Conservation (phyloP, 345 rosid species). For the Salix udensis region DNA sequence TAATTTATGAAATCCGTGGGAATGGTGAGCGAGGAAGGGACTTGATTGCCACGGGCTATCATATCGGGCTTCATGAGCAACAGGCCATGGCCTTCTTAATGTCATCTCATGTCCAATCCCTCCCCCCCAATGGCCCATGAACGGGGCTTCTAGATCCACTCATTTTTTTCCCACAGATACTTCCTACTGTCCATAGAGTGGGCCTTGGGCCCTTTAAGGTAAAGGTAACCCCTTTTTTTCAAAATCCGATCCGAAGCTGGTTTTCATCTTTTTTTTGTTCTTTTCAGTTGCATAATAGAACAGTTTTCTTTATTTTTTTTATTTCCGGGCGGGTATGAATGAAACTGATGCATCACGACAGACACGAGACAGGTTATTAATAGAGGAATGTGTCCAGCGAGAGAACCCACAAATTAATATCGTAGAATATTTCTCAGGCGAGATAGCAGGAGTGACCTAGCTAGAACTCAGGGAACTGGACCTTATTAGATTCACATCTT, state of each 20-base stretch:
- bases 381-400: too few relatives aligned
- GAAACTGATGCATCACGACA: neutral
- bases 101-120: too few relatives aligned
- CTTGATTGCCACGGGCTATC: too few relatives aligned
- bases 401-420: neutral
- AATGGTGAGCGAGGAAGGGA: too few relatives aligned
- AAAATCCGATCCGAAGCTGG: neutral
- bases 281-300: neutral
- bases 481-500: constrained; percentile 36
- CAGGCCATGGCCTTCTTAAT: too few relatives aligned
- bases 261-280: neutral
- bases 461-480: constrained; percentile 67
- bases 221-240: neutral
- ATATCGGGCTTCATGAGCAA: too few relatives aligned
- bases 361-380: neutral
- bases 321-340: neutral
- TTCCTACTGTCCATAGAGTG: too few relatives aligned
- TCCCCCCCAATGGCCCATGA: too few relatives aligned
- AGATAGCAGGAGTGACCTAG: constrained; percentile 15
- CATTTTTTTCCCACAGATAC: too few relatives aligned
- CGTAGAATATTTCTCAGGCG: neutral
- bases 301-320: neutral
- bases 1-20: too few relatives aligned
- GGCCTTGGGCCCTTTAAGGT: too few relatives aligned
- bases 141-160: too few relatives aligned